These are phyloP conservation scores for Penicillium sclerotiorum DNA, from an alignment of 2,329 filamentous ascomycete species.

Conservation along the genomic window DNA sequence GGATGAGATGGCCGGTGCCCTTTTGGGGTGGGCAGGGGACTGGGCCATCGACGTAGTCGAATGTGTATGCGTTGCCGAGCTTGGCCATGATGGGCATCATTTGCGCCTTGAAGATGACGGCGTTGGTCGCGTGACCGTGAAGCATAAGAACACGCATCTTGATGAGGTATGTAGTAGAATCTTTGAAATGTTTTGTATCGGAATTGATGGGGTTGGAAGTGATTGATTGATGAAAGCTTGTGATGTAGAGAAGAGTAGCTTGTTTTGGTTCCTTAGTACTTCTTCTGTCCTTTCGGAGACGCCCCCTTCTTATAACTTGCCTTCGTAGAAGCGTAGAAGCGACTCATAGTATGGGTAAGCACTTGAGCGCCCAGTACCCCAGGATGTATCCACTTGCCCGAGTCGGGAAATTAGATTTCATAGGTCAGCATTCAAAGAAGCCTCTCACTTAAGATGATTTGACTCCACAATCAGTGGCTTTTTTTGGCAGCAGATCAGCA, in stretches of 20 bases:
- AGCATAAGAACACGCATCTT: constrained; percentile 3
- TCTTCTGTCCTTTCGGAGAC: neutral
- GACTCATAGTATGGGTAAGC: too few species aligned
- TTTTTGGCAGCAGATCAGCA: too few species aligned
- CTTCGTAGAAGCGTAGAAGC: too few species aligned
- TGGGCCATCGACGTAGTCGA: neutral
- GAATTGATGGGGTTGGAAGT: too few species aligned
- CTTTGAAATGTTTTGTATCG: neutral
- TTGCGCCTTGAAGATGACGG: constrained; percentile 2
- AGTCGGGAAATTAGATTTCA: neutral
- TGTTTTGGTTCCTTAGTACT: too few species aligned
- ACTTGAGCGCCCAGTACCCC: too few species aligned
- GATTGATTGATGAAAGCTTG: too few species aligned
- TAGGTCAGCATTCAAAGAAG: neutral
- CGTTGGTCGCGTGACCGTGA: constrained; percentile 1
- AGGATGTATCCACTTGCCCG: neutral
- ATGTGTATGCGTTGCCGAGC: neutral
- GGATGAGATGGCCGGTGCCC: neutral
- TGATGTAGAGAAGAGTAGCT: neutral
- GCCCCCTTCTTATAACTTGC: too few species aligned
- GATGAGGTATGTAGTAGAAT: neutral
- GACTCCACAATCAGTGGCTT: neutral
- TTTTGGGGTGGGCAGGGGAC: neutral
- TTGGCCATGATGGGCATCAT: neutral
- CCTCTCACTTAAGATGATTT: neutral